A percentile compares a stretch with the other conserved stretches of the same genome.
These are phyloP conservation scores for Colletotrichum navitas DNA, from an alignment of 2,329 filamentous ascomycete species.

Conservation along the genomic window DNA sequence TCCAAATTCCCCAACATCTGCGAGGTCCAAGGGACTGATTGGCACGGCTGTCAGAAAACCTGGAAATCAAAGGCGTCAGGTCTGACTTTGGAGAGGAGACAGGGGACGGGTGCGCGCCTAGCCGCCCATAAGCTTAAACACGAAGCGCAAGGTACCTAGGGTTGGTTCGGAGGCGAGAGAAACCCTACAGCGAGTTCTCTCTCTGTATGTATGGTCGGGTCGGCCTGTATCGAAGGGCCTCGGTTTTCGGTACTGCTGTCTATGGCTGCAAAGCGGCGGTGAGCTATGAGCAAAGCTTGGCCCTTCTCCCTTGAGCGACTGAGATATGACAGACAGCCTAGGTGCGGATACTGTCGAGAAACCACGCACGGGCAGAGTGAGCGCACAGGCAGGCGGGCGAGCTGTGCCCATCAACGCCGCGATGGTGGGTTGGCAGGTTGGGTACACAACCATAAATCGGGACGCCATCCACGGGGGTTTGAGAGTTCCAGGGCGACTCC, in stretches of 20 bases:
- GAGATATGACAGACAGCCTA: conserved; percentile 7
- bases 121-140: conserved; percentile 39
- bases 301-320: background rate
- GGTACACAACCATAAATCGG: background rate
- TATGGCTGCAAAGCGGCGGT: conserved; percentile 9
- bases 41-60: conserved; percentile 31
- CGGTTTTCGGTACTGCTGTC: background rate
- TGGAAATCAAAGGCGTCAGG: background rate
- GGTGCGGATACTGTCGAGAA: conserved; percentile 11
- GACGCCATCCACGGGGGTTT: conserved; percentile 8
- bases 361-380: conserved; percentile 14
- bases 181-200: background rate
- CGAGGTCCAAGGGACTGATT: conserved; percentile 26
- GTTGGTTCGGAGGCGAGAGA: background rate
- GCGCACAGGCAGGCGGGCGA: conserved; percentile 2
- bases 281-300: conserved; percentile 13
- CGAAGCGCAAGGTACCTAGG: conserved; percentile 21
- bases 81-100: conserved; percentile 5
- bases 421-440: background rate
- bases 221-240: background rate
- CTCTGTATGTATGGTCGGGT: background rate
- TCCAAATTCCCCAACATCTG: conserved; percentile 34
- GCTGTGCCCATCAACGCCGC: conserved; percentile 3
- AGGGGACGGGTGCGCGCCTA: conserved; percentile 37
- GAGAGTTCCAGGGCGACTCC: background rate